These are phyloP conservation scores for Exsudoporus frostii DNA, from an alignment of 768 basidiomycete genomes.

Conservation along the genomic window DNA sequence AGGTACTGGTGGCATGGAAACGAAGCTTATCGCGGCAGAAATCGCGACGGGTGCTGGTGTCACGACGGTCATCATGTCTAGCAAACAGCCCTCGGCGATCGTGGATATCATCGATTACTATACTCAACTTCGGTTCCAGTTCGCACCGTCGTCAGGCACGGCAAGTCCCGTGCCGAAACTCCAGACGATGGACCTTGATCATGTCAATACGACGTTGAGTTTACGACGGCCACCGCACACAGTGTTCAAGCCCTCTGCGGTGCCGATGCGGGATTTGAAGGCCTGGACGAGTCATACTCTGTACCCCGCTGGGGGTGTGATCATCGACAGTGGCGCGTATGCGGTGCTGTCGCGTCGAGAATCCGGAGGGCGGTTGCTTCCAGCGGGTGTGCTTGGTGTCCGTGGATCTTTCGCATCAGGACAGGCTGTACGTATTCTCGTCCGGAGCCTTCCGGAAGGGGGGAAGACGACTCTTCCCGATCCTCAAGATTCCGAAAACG, in stretches of 20 bases:
- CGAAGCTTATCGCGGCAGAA: slow-evolving; percentile 97
- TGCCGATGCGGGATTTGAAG: slow-evolving; percentile 83
- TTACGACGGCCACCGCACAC: slow-evolving; percentile 76
- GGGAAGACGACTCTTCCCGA: slow-evolving; percentile 25
- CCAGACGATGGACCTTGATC: slow-evolving; percentile 24
- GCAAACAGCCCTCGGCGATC: slow-evolving; percentile 72
- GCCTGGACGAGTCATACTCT: slow-evolving; percentile 98
- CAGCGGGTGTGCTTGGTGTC: slow-evolving; percentile 86
- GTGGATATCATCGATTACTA: slow-evolving; percentile 82
- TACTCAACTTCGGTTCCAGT: slow-evolving; percentile 38
- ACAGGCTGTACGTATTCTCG: slow-evolving; percentile 85
- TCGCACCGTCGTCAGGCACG: slow-evolving; percentile 34
- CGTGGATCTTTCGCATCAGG: slow-evolving; percentile 90
- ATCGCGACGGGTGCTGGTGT: slow-evolving; percentile 95
- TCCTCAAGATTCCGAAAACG: slow-evolving; percentile 15
- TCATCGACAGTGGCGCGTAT: slow-evolving; percentile 89
- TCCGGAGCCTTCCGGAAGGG: slow-evolving; percentile 40
- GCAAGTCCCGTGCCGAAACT: slow-evolving; percentile 26
- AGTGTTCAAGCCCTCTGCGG: slow-evolving; percentile 69
- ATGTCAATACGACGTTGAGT: slow-evolving; percentile 19
- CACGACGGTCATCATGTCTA: slow-evolving; percentile 85
- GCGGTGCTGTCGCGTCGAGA: slow-evolving; percentile 79
- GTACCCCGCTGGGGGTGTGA: slow-evolving; percentile 79
- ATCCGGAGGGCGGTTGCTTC: slow-evolving; percentile 88
- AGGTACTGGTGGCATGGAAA: slow-evolving; percentile 99